phyloP scores from a whole-genome alignment of 2,329 filamentous ascomycete species.

The Penicillium sp. region DNA sequence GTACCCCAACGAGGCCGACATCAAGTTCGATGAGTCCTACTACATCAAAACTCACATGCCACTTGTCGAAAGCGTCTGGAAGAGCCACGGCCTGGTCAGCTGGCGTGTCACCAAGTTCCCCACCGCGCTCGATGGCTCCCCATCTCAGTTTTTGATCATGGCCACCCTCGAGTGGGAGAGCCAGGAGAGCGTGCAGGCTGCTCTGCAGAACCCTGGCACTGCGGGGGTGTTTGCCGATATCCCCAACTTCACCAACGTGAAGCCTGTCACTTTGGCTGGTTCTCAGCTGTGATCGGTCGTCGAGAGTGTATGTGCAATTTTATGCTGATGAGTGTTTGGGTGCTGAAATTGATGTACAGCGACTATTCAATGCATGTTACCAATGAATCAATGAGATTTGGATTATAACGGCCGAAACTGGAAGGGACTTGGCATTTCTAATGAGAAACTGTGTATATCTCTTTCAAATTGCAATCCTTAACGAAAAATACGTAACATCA shows the following conservation, averaged over 20 bases:
- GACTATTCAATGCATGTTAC: background rate
- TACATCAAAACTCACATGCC: constrained; percentile 27
- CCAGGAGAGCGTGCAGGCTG: constrained; percentile 16
- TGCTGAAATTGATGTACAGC: background rate
- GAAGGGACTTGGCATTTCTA: background rate
- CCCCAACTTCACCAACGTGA: constrained; percentile 27
- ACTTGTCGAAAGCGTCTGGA: constrained; percentile 21
- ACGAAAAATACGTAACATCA: background rate
- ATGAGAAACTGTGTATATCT: background rate
- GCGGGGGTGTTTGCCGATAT: constrained; percentile 21
- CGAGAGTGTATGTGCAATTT: background rate
- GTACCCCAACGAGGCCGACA: constrained; percentile 24
- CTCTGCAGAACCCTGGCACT: constrained; percentile 5
- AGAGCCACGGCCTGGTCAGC: constrained; percentile 17
- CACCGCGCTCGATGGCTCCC: constrained; percentile 16
- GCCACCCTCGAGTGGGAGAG: constrained; percentile 22
- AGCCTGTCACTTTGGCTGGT: constrained; percentile 22
- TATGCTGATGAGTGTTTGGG: too few species aligned
- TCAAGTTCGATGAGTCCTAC: constrained; percentile 25
- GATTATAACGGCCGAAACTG: background rate
- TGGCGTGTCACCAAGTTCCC: constrained; percentile 22
- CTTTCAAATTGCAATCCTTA: background rate
- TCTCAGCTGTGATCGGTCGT: background rate
- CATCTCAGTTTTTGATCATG: constrained; percentile 18
- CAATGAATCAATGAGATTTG: background rate